A percentile compares a stretch with the other conserved stretches of the same genome.
Conservation (phyloP, 768 basidiomycete species). For the Boletus eberwhitei region DNA sequence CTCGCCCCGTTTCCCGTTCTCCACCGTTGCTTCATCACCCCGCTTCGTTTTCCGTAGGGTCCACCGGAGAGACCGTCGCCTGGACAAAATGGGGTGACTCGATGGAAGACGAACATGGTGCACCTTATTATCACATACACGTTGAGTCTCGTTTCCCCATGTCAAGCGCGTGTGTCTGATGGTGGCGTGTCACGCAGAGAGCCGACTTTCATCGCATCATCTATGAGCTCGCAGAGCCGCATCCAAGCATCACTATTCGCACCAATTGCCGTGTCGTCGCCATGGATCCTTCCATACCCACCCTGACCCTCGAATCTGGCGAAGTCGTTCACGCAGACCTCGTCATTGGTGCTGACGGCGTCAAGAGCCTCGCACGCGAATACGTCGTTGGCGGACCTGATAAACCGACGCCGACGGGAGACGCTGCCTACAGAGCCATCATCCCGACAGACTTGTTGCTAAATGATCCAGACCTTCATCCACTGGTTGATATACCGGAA, state of each 20-base stretch:
- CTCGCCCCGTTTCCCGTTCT: neutral
- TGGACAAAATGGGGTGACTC: slow-evolving; percentile 35
- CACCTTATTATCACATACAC: slow-evolving; percentile 37
- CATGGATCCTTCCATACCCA: slow-evolving; percentile 31
- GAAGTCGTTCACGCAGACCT: slow-evolving; percentile 42
- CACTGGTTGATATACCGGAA: slow-evolving; percentile 48
- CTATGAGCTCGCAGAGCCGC: slow-evolving; percentile 34
- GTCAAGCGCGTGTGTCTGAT: neutral
- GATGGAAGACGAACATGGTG: slow-evolving; percentile 32
- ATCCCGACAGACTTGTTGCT: slow-evolving; percentile 45
- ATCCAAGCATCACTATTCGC: slow-evolving; percentile 33
- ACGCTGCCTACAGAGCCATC: slow-evolving; percentile 59
- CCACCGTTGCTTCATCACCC: neutral
- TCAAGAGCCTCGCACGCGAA: slow-evolving; percentile 49
- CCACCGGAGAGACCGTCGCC: slow-evolving; percentile 34
- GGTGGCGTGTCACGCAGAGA: slow-evolving; percentile 22
- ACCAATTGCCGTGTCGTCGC: slow-evolving; percentile 36
- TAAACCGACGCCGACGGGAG: slow-evolving; percentile 52
- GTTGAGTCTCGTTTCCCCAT: slow-evolving; percentile 10
- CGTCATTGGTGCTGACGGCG: slow-evolving; percentile 50
- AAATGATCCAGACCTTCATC: slow-evolving; percentile 48
- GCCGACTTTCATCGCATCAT: slow-evolving; percentile 47
- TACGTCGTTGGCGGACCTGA: slow-evolving; percentile 47
- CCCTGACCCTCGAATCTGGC: slow-evolving; percentile 41
- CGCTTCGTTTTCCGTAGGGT: slow-evolving; percentile 15